phyloP scores from a whole-genome alignment of 192 early-diverging fungal genomes.

The Umbelopsis ramanniana region DNA sequence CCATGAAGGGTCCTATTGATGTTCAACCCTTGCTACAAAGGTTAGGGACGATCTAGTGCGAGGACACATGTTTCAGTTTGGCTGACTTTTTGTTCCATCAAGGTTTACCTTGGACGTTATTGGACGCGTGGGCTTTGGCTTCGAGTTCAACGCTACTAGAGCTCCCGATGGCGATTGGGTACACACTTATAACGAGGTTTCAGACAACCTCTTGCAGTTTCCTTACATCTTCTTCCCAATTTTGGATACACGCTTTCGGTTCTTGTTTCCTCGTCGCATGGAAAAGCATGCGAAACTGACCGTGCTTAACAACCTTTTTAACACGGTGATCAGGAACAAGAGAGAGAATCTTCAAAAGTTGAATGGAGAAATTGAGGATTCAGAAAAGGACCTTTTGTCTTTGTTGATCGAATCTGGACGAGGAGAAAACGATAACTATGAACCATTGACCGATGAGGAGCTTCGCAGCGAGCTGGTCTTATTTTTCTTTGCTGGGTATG shows the following conservation, averaged over 20 bases:
- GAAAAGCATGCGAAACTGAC: slow-evolving; percentile 42
- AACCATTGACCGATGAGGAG: slow-evolving; percentile 17
- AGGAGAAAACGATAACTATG: slow-evolving; percentile 48
- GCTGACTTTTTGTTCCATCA: not conserved
- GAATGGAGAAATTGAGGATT: slow-evolving; percentile 30
- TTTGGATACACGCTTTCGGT: slow-evolving; percentile 47
- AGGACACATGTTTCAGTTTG: slow-evolving; percentile 43
- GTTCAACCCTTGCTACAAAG: slow-evolving; percentile 28
- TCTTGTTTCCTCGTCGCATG: slow-evolving; percentile 36
- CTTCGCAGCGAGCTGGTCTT: slow-evolving; percentile 44
- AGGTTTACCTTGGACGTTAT: slow-evolving; percentile 61
- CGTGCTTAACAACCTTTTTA: slow-evolving; percentile 36
- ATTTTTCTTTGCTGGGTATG: slow-evolving; percentile 55
- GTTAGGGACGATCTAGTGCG: slow-evolving; percentile 50
- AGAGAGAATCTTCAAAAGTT: slow-evolving; percentile 16
- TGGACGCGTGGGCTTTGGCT: slow-evolving; percentile 54
- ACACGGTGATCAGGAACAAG: slow-evolving; percentile 44
- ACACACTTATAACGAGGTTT: slow-evolving; percentile 25
- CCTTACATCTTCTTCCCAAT: slow-evolving; percentile 54
- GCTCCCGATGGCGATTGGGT: slow-evolving; percentile 29
- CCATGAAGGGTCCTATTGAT: slow-evolving; percentile 8
- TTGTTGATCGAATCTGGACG: slow-evolving; percentile 59
- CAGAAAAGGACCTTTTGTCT: slow-evolving; percentile 48
- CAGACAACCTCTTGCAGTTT: slow-evolving; percentile 27
- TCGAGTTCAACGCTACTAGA: slow-evolving; percentile 32